Percentiles rank a stretch among this genome's conserved stretches.
Conservation (phyloP, 345 rosid species). For the Eucalyptus leucophloia region DNA sequence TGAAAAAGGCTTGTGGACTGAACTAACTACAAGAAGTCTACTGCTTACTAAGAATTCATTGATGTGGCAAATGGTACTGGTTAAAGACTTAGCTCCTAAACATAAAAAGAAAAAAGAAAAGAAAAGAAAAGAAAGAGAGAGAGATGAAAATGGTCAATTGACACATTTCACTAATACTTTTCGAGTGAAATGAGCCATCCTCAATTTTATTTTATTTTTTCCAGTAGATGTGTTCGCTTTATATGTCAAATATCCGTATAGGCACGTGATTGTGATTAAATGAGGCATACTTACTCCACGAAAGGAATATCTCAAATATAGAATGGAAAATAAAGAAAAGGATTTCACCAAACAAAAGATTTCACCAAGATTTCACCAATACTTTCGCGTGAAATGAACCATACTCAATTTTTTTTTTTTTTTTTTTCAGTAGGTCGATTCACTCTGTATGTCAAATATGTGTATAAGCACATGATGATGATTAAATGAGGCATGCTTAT, state of each 20-base stretch:
- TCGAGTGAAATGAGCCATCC: not conserved
- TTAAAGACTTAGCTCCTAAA: not conserved
- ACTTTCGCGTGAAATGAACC: too few species aligned
- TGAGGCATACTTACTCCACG: not conserved
- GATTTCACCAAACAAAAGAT: too few species aligned
- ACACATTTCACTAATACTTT: not conserved
- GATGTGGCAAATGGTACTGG: not conserved
- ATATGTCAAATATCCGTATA: not conserved
- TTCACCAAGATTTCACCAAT: too few species aligned
- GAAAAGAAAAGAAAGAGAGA: too few species aligned
- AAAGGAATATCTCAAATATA: not conserved
- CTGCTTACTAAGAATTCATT: not conserved
- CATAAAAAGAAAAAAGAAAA: not conserved
- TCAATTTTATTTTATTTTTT: too few species aligned
- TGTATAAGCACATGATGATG: too few species aligned
- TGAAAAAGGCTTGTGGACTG: not conserved
- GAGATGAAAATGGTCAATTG: not conserved
- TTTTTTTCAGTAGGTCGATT: too few species aligned
- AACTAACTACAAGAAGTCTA: not conserved
- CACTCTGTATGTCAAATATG: too few species aligned
- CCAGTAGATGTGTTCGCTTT: not conserved
- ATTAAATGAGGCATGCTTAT: too few species aligned
- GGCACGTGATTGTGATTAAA: not conserved
- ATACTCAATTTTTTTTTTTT: too few species aligned
- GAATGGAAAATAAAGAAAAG: too few species aligned